These are phyloP conservation scores for Fusarium coicis DNA, from an alignment of 2,329 filamentous ascomycete species.

Conservation along the genomic window DNA sequence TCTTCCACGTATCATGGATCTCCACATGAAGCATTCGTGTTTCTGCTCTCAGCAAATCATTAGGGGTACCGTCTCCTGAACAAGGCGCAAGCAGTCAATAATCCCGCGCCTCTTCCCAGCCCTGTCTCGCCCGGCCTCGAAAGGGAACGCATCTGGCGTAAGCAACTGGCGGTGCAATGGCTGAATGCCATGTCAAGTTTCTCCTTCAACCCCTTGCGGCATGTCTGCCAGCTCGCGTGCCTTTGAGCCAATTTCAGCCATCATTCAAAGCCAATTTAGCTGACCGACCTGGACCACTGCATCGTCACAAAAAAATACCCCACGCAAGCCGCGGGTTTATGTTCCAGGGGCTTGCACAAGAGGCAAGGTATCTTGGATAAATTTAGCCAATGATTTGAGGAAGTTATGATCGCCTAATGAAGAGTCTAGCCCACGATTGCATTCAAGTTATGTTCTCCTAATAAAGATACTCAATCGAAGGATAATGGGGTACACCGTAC, in stretches of 20 bases:
- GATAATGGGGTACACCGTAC: neutral
- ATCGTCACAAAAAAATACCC: slow-evolving; percentile 13
- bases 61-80: slow-evolving; percentile 2
- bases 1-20: slow-evolving; percentile 31
- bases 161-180: slow-evolving; percentile 22
- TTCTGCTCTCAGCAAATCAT: slow-evolving; percentile 27
- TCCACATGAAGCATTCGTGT: slow-evolving; percentile 27
- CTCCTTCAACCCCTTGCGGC: neutral
- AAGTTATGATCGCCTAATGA: neutral
- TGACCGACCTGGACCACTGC: slow-evolving; percentile 21
- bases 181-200: slow-evolving; percentile 11
- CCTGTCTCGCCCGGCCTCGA: slow-evolving; percentile 27
- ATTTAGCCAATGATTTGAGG: neutral
- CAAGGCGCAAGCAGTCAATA: slow-evolving; percentile 19
- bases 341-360: neutral
- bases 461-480: neutral
- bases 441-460: neutral
- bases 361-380: neutral
- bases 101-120: slow-evolving; percentile 30
- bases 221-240: slow-evolving; percentile 30
- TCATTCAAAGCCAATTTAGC: slow-evolving; percentile 19
- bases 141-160: neutral
- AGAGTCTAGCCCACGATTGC: neutral
- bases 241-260: slow-evolving; percentile 32
- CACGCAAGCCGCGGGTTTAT: slow-evolving; percentile 26